A percentile compares a stretch with the other conserved stretches of the same genome.
These are phyloP conservation scores for Yueomyces sp. DNA, from an alignment of 805 yeast species.

Conservation along the genomic window DNA sequence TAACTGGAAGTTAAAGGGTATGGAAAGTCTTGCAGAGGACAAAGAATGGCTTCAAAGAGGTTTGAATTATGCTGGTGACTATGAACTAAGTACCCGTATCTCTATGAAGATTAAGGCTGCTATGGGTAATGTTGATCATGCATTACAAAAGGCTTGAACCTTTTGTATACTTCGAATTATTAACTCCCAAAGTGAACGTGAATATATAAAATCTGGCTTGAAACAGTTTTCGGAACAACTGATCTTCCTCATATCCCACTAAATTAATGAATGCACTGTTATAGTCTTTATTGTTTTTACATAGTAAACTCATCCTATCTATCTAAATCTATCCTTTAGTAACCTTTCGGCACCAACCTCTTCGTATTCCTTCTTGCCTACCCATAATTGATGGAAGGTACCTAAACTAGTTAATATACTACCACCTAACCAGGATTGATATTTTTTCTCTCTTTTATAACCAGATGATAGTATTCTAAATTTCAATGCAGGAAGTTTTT, in stretches of 20 bases:
- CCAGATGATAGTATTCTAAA: constrained; percentile 77
- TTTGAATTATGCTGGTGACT: constrained; percentile 71
- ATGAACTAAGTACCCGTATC: constrained; percentile 81
- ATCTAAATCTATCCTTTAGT: constrained; percentile 72
- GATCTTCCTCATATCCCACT: neutral
- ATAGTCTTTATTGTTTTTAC: no score
- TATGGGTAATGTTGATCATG: constrained; percentile 49
- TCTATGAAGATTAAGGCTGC: constrained; percentile 84
- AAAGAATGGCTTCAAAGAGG: constrained; percentile 62
- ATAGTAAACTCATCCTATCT: constrained; percentile 2
- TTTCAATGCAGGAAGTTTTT: constrained; percentile 70
- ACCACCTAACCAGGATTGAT: constrained; percentile 87
- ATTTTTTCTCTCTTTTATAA: constrained; percentile 59
- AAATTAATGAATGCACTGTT: no score
- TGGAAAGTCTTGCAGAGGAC: constrained; percentile 35
- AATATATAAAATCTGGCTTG: neutral
- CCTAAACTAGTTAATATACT: constrained; percentile 80
- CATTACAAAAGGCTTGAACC: constrained; percentile 3
- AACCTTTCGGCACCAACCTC: constrained; percentile 80
- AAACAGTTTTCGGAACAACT: no score
- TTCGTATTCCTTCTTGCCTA: constrained; percentile 71
- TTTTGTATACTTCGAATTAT: neutral
- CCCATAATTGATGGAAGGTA: constrained; percentile 93
- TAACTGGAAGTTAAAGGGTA: constrained; percentile 53
- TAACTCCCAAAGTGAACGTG: neutral